Conservation (phyloP, 495 filamentous ascomycete genomes). For the Thermothielavioides terrestris region DNA sequence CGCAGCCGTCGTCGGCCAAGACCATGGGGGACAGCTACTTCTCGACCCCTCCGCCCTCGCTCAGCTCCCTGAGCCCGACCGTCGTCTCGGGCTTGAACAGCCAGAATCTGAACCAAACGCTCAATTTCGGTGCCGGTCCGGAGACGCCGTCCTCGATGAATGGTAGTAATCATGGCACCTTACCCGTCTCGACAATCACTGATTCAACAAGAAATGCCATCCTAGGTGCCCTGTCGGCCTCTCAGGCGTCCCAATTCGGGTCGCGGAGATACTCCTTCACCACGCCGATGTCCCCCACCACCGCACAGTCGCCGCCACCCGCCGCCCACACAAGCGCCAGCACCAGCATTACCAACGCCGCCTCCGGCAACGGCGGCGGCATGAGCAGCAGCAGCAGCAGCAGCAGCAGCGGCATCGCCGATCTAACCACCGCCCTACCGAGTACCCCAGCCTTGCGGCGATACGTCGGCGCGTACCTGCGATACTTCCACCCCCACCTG, state of each 20-base stretch:
- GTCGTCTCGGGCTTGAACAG: conserved; percentile 43
- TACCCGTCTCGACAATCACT: conserved; percentile 65
- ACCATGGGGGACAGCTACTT: conserved; percentile 47
- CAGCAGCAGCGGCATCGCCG: conserved; percentile 40
- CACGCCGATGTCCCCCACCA: conserved; percentile 53
- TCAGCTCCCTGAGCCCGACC: conserved; percentile 52
- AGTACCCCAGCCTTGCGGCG: conserved; percentile 89
- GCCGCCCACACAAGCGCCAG: conserved; percentile 41
- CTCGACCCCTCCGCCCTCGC: conserved; percentile 55
- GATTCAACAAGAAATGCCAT: conserved; percentile 88
- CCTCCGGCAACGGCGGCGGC: too few species aligned
- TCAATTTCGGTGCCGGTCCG: conserved; percentile 51
- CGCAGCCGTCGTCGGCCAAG: conserved; percentile 49
- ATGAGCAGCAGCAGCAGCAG: conserved; percentile 61
- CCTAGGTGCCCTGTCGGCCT: conserved; percentile 59
- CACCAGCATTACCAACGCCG: too few species aligned
- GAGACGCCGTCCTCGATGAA: conserved; percentile 64
- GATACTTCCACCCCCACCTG: conserved; percentile 89
- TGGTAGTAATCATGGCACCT: conserved; percentile 49
- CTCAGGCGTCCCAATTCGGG: conserved; percentile 64
- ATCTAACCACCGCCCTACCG: conserved; percentile 52
- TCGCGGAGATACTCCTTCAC: conserved; percentile 71
- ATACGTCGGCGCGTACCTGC: conserved; percentile 84
- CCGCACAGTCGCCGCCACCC: conserved; percentile 40
- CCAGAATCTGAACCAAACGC: conserved; percentile 49